Base-by-base conservation (phyloP, 768 basidiomycete genomes). In the Suillus tomentosus region DNA sequence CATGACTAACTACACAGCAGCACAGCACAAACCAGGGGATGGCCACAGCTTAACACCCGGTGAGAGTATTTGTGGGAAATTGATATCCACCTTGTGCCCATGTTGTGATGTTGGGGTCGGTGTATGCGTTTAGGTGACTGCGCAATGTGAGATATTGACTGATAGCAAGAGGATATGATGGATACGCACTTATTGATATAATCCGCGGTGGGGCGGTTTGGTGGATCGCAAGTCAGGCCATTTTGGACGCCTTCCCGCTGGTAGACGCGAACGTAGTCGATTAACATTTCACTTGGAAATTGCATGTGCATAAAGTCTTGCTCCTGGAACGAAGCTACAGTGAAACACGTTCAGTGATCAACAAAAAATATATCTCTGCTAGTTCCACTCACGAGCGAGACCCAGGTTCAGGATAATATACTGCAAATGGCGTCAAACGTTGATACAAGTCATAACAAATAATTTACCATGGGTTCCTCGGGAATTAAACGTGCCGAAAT, bases 181-280 rank as follows among this genome's bases (percentile, higher is more conserved):
- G 39, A 55, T 42, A 73, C 81, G 43, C 68, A 89, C 91, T 76
- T 79, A 45, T 83, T 78, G 67, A 94, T 94, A 72, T 99, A 99
- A 63, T 87, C 78, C 19, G 86, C 73, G 2, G 96, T 99, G 0
- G 96, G 96, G 63, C 84, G 80, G 55, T 80, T 82, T 2, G 86
- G 78, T 10, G 96, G 96, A 73, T 93, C 82, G 74, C 96, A 99
- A 1, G 90, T 88, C 42, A 94, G 69, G 11, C 85, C 88, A 62
- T 89, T 80, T 67, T 85, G 72, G n/a, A 85, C 72, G 10, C 89
- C 94, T 24, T 85, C 73, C 42, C 89, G 85, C 78, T 97, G 95
- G 69, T 94, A 94, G 60, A 96, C 83, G 43, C 94, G 87, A 27
- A 99, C 84, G 69, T 97, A 98, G 75, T 98, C 96, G 67, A 99